These are phyloP conservation scores for Colletotrichum neosansevieriae DNA, from an alignment of 2,329 filamentous ascomycete genomes.

Conservation along the genomic window DNA sequence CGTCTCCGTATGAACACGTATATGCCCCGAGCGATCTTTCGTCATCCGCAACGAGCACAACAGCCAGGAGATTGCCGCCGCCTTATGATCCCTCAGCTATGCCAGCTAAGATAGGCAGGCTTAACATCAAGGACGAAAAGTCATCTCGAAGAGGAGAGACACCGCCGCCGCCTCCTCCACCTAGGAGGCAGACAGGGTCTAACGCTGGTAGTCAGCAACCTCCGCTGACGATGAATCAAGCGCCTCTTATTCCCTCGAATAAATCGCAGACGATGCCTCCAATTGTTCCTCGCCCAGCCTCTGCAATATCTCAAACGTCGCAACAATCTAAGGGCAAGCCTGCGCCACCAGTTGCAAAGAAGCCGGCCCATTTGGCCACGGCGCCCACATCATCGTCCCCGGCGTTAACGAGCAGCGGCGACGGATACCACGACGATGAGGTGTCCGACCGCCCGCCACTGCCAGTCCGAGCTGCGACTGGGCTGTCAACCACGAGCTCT, in stretches of 20 bases:
- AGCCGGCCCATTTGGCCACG: constrained; percentile 67
- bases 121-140: constrained; percentile 58
- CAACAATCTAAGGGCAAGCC: constrained; percentile 52
- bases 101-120: constrained; percentile 59
- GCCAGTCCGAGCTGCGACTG: constrained; percentile 37
- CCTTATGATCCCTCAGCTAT: constrained; percentile 61
- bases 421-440: constrained; percentile 39
- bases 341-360: constrained; percentile 71
- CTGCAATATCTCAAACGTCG: constrained; percentile 49
- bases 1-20: constrained; percentile 70
- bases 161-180: constrained; percentile 60
- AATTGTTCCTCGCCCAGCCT: constrained; percentile 48
- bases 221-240: constrained; percentile 26
- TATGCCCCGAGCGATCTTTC: constrained; percentile 61
- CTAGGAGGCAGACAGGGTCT: constrained; percentile 53
- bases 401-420: constrained; percentile 40
- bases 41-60: constrained; percentile 59
- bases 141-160: constrained; percentile 48
- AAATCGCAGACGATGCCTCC: constrained; percentile 42
- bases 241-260: constrained; percentile 33
- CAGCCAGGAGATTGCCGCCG: constrained; percentile 64
- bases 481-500: constrained; percentile 22
- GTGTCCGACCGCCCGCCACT: constrained; percentile 43
- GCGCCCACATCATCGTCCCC: constrained; percentile 46
- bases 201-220: constrained; percentile 21